A percentile compares a stretch with the other conserved stretches of the same genome.
phyloP scores from a whole-genome alignment of 164 flowering plant genomes.

The Berberis thunbergii region DNA sequence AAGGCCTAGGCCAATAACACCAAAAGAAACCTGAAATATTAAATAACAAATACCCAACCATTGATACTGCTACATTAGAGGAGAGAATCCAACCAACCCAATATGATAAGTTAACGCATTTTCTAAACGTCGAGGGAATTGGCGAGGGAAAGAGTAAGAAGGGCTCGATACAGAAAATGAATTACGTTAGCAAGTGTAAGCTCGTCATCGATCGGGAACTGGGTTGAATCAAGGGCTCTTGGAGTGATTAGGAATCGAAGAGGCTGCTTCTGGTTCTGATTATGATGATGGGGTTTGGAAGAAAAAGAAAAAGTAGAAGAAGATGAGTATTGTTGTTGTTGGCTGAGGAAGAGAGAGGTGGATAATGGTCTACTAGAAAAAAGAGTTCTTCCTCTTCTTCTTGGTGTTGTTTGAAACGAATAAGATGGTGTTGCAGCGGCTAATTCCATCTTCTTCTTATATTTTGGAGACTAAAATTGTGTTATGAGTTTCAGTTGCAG shows the following conservation, averaged over 20 bases:
- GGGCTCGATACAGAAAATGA: neutral
- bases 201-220: conserved; percentile 38
- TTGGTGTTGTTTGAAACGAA: too few species aligned
- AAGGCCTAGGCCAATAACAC: conserved; percentile 76
- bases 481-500: too few species aligned
- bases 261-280: neutral
- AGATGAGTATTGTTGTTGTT: neutral
- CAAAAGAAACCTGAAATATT: conserved; percentile 71
- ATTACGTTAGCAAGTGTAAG: conserved; percentile 8
- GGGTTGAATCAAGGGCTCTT: conserved; percentile 60
- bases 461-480: too few species aligned
- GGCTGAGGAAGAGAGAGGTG: too few species aligned
- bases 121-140: too few species aligned
- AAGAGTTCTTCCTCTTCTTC: too few species aligned
- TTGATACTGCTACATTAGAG: conserved; percentile 37
- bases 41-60: neutral
- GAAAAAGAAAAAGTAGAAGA: neutral
- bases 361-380: too few species aligned
- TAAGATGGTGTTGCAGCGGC: too few species aligned
- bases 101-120: too few species aligned
- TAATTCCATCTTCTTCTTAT: too few species aligned
- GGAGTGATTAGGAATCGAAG: conserved; percentile 20
- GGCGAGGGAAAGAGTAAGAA: too few species aligned
- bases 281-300: neutral
- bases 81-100: conserved; percentile 21